Percentiles rank a stretch among this genome's conserved stretches.
These are phyloP conservation scores for Centrapalus pauciflorus DNA, from an alignment of 129 eudicot genomes.

Conservation along the genomic window DNA sequence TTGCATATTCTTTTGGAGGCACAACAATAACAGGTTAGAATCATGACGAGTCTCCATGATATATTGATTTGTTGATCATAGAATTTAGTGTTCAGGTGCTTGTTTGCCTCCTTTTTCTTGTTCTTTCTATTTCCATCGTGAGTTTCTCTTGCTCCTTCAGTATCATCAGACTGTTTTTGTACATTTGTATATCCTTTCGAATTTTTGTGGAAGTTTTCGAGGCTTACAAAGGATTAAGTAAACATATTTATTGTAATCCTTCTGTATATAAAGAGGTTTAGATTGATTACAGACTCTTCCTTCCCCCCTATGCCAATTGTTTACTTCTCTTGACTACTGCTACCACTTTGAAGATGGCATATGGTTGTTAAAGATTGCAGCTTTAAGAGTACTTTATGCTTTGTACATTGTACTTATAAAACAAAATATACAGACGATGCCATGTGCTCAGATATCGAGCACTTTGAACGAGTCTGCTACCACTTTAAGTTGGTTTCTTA, in stretches of 20 bases:
- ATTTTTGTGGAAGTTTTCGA: conserved; percentile 25
- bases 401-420: conserved; percentile 22
- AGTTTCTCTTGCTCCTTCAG: conserved; percentile 12
- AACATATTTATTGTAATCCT: conserved; percentile 41
- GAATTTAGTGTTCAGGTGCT: conserved; percentile 28
- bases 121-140: conserved; percentile 21
- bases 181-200: conserved; percentile 39
- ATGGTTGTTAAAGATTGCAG: background rate
- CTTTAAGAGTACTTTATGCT: conserved; percentile 16
- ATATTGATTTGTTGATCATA: conserved; percentile 46
- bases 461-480: conserved; percentile 90
- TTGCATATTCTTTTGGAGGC: conserved; percentile 63
- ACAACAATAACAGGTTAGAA: conserved; percentile 27
- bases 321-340: background rate
- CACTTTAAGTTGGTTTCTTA: conserved; percentile 75
- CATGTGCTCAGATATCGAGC: conserved; percentile 48
- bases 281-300: conserved; percentile 11
- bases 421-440: conserved; percentile 17
- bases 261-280: conserved; percentile 52
- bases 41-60: conserved; percentile 38
- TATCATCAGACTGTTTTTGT: conserved; percentile 25
- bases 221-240: conserved; percentile 31
- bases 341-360: background rate
- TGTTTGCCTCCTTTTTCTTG: conserved; percentile 9
- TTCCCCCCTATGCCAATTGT: background rate